phyloP scores from a whole-genome alignment of 768 basidiomycete genomes.

The Boletus edulis region DNA sequence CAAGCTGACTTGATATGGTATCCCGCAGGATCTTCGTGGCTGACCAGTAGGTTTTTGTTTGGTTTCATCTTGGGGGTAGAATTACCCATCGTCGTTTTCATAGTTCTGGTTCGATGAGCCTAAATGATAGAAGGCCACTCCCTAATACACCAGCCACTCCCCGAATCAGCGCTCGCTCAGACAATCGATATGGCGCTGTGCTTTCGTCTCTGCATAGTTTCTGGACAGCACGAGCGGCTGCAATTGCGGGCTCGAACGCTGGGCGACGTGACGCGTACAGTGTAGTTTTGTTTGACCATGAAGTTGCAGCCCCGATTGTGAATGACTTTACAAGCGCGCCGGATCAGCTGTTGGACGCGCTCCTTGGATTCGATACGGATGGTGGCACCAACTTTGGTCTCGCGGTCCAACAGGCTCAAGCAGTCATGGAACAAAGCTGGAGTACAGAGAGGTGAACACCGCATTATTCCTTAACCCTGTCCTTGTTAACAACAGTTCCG shows the following conservation, averaged over 20 bases:
- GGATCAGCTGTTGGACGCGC: constrained; percentile 37
- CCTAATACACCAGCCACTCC: constrained; percentile 39
- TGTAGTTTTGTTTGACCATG: constrained; percentile 44
- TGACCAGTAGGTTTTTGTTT: constrained; percentile 36
- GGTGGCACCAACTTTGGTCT: constrained; percentile 44
- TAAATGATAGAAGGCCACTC: constrained; percentile 43
- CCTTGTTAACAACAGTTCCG: not conserved
- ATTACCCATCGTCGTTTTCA: not conserved
- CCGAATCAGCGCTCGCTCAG: constrained; percentile 34
- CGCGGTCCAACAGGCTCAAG: constrained; percentile 38
- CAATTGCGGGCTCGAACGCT: constrained; percentile 26
- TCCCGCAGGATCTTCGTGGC: constrained; percentile 50
- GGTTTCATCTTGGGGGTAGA: no score
- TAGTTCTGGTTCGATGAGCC: constrained; percentile 53
- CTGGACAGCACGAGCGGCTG: constrained; percentile 51
- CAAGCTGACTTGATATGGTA: not conserved
- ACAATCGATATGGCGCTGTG: constrained; percentile 59
- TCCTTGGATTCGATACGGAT: constrained; percentile 32
- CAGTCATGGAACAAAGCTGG: constrained; percentile 46
- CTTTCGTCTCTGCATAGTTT: constrained; percentile 54
- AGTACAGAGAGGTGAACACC: constrained; percentile 43
- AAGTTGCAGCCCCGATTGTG: constrained; percentile 21
- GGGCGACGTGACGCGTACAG: constrained; percentile 54
- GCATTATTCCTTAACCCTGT: not conserved
- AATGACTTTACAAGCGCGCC: constrained; percentile 50